These are phyloP conservation scores for Entomortierella beljakovae DNA, from an alignment of 192 early-diverging fungal species.

Conservation along the genomic window DNA sequence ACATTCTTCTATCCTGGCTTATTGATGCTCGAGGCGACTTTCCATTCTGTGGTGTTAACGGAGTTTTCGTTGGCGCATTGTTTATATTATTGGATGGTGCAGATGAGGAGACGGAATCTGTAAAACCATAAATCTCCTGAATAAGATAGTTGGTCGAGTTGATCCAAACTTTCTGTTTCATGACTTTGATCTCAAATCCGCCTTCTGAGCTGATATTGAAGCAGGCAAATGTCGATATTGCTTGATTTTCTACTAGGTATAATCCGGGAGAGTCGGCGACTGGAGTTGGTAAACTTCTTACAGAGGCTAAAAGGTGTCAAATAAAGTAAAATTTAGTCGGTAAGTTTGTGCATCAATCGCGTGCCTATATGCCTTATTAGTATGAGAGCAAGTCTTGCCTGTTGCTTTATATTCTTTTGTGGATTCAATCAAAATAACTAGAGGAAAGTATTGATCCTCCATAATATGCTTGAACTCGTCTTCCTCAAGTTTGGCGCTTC, in stretches of 20 bases:
- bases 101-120: conserved; percentile 41
- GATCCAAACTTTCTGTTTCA: conserved; percentile 58
- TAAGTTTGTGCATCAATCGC: too few relatives aligned
- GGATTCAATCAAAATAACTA: conserved; percentile 43
- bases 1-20: conserved; percentile 4
- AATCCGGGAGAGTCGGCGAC: conserved; percentile 32
- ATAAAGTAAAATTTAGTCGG: too few relatives aligned
- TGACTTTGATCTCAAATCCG: conserved; percentile 51
- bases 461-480: conserved; percentile 43
- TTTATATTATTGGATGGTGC: conserved; percentile 8
- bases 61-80: neutral
- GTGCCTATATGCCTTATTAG: too few relatives aligned
- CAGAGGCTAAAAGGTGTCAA: conserved; percentile 1
- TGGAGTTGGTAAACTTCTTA: conserved; percentile 34
- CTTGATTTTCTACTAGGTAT: conserved; percentile 44
- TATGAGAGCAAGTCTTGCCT: conserved; percentile 11
- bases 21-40: neutral
- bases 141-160: conserved; percentile 53
- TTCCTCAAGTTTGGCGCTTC: neutral
- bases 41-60: neutral
- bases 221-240: conserved; percentile 52
- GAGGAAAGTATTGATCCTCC: conserved; percentile 52
- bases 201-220: conserved; percentile 53
- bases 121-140: conserved; percentile 72
- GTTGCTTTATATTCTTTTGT: conserved; percentile 35